A percentile compares a stretch with the other conserved stretches of the same genome.
Evolutionary conservation across 2,329 filamentous ascomycete species (phyloP).

Genomic region (Pyrenochaeta sp.): DNA sequence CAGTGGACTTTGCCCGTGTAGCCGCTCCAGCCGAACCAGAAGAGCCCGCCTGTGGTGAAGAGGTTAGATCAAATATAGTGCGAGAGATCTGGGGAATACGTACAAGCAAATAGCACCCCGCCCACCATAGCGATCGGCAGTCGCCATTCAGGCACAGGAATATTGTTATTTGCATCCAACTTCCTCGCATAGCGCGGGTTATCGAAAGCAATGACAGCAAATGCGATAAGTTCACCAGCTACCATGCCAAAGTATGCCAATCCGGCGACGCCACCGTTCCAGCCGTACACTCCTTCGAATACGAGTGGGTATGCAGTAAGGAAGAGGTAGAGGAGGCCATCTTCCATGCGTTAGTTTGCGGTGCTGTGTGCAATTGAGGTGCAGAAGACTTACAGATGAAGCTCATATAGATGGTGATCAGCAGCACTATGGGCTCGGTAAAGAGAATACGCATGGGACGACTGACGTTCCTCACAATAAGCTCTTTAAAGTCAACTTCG

Average conservation of each 20-base stretch:
- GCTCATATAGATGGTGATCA: constrained; percentile 57
- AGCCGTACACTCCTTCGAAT: constrained; percentile 75
- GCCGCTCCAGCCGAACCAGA: constrained; percentile 53
- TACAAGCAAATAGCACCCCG: constrained; percentile 53
- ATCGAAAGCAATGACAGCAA: constrained; percentile 67
- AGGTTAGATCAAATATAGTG: background rate
- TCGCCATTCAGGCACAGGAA: constrained; percentile 67
- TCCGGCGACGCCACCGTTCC: constrained; percentile 74
- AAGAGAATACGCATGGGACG: constrained; percentile 60
- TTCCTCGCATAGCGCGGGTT: constrained; percentile 70
- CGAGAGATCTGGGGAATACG: background rate
- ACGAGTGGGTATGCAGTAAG: constrained; percentile 85
- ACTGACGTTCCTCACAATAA: constrained; percentile 62
- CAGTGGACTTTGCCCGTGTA: constrained; percentile 54
- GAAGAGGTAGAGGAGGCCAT: constrained; percentile 80
- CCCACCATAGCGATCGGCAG: constrained; percentile 63
- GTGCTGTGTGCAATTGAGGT: background rate
- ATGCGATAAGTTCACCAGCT: constrained; percentile 73
- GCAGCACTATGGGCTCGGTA: constrained; percentile 59
- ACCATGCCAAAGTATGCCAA: constrained; percentile 90
- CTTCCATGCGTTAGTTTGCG: constrained; percentile 53
- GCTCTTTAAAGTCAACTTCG: constrained; percentile 60
- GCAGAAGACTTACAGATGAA: constrained; percentile 45
- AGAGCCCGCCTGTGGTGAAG: constrained; percentile 34
- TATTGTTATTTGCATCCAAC: constrained; percentile 56